Conservation (phyloP, 345 rosid species). For the Nasturtium officinale region DNA sequence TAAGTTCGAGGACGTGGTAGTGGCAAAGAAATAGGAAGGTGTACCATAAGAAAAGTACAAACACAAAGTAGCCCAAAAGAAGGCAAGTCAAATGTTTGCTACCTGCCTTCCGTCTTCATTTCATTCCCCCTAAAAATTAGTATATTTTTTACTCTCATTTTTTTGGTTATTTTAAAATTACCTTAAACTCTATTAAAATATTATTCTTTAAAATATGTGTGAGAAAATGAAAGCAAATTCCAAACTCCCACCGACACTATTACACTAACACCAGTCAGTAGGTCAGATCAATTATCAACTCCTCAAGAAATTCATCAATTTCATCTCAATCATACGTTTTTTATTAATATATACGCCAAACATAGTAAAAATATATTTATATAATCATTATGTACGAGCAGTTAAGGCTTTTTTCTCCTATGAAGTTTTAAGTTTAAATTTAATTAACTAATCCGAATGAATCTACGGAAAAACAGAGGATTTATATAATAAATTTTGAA, state of each 20-base stretch:
- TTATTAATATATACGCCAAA: neutral
- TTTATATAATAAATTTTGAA: neutral
- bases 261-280: slow-evolving; percentile 24
- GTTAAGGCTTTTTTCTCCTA: slow-evolving; percentile 18
- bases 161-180: neutral
- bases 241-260: slow-evolving; percentile 39
- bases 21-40: slow-evolving; percentile 20
- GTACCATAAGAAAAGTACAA: slow-evolving; percentile 19
- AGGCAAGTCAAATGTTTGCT: slow-evolving; percentile 41
- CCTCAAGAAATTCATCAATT: slow-evolving; percentile 29
- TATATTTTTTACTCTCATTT: neutral
- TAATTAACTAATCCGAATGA: slow-evolving; percentile 23
- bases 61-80: slow-evolving; percentile 27
- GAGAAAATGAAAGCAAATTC: slow-evolving; percentile 14
- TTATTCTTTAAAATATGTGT: neutral
- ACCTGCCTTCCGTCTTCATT: neutral
- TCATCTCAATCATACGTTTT: slow-evolving; percentile 27
- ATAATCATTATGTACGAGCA: no score
- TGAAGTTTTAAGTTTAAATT: slow-evolving; percentile 18
- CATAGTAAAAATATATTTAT: no score
- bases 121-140: slow-evolving; percentile 13
- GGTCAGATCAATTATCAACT: slow-evolving; percentile 27
- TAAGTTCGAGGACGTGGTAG: neutral
- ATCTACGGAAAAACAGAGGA: slow-evolving; percentile 40
- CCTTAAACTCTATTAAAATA: neutral